These are phyloP conservation scores for Domatiomyces catenatus DNA, from an alignment of 2,329 filamentous ascomycete species.

Conservation along the genomic window DNA sequence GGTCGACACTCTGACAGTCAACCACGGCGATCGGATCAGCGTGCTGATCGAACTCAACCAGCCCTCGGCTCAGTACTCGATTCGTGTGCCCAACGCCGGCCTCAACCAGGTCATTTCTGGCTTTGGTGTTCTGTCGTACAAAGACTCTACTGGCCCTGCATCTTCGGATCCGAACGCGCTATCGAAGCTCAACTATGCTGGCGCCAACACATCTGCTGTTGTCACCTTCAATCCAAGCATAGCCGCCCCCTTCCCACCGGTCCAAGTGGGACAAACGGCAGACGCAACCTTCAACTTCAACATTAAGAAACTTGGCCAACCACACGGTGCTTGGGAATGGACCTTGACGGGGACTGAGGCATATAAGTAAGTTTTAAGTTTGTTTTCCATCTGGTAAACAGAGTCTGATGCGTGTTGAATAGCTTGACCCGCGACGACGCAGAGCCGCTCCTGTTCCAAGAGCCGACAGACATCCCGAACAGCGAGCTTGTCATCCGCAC, in stretches of 20 bases:
- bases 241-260: constrained; percentile 35
- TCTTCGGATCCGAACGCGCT: constrained; percentile 18
- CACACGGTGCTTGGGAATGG: constrained; percentile 36
- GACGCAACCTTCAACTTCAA: constrained; percentile 33
- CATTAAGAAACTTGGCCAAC: constrained; percentile 17
- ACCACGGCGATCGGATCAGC: constrained; percentile 28
- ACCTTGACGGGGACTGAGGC: constrained; percentile 32
- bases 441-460: constrained; percentile 32
- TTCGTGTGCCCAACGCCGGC: constrained; percentile 36
- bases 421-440: constrained; percentile 26
- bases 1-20: constrained; percentile 23
- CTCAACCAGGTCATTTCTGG: constrained; percentile 42
- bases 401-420: constrained; percentile 12
- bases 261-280: constrained; percentile 27
- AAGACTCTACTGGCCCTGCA: constrained; percentile 14
- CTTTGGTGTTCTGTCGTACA: constrained; percentile 35
- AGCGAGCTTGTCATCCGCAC: constrained; percentile 38
- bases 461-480: constrained; percentile 23
- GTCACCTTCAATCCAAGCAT: constrained; percentile 31
- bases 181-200: constrained; percentile 38
- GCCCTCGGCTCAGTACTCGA: constrained; percentile 23
- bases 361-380: constrained; percentile 10
- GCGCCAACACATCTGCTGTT: constrained; percentile 27
- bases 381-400: too few relatives aligned
- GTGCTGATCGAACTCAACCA: constrained; percentile 29